Percentiles rank a stretch among this genome's conserved stretches.
These are phyloP conservation scores for Aspergillus fructus DNA, from an alignment of 2,329 filamentous ascomycete species.

Conservation along the genomic window DNA sequence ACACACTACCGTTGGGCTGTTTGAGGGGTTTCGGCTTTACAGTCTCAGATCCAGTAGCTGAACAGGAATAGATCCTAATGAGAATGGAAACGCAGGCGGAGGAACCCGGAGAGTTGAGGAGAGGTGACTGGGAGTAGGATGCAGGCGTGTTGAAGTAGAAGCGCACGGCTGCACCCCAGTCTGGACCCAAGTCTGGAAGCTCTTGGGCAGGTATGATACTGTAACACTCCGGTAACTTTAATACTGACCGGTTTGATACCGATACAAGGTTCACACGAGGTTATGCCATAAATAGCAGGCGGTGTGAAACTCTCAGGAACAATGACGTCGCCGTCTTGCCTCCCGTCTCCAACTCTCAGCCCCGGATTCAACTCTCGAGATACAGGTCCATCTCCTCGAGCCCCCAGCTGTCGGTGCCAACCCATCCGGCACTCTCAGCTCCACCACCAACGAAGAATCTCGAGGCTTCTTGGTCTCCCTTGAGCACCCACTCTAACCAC, in stretches of 20 bases:
- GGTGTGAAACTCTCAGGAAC: neutral
- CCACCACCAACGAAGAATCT: neutral
- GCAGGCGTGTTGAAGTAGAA: neutral
- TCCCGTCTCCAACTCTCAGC: neutral
- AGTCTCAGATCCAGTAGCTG: neutral
- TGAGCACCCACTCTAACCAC: constrained; percentile 6
- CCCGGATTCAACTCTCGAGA: neutral
- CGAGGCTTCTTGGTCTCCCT: neutral
- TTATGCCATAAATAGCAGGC: constrained; percentile 1
- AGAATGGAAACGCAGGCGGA: neutral
- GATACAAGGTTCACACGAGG: neutral
- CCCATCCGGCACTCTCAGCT: constrained; percentile 5
- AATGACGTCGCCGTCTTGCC: neutral
- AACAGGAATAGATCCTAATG: neutral
- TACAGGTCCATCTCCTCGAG: neutral
- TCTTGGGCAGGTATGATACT: neutral
- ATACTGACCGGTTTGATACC: neutral
- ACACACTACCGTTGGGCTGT: constrained; percentile 5
- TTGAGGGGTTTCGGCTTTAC: neutral
- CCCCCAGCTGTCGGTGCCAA: neutral
- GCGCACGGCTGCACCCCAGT: neutral
- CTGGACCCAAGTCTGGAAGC: too few species aligned
- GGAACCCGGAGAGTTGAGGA: neutral
- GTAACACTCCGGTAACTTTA: neutral
- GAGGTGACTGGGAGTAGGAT: neutral